These are phyloP conservation scores for Hortiboletus campestris DNA, from an alignment of 768 basidiomycete genomes.

Conservation along the genomic window DNA sequence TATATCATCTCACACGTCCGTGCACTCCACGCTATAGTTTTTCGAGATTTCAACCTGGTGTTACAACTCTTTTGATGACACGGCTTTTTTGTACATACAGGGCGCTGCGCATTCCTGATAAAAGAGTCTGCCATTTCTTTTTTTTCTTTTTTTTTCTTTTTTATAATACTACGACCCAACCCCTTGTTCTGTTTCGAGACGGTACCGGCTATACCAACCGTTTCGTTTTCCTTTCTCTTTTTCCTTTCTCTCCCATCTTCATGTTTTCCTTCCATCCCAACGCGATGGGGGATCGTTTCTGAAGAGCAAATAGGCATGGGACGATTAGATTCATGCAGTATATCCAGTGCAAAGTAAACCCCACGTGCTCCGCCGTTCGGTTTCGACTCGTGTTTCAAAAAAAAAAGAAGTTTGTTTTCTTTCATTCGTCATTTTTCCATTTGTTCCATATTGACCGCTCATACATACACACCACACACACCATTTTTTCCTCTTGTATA, in stretches of 20 bases:
- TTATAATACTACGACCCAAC: neutral
- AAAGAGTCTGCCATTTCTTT: constrained; percentile 19
- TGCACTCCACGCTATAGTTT: constrained; percentile 21
- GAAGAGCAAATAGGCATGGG: constrained; percentile 8
- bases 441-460: no score
- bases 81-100: constrained; percentile 22
- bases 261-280: constrained; percentile 2
- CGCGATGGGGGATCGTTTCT: constrained; percentile 12
- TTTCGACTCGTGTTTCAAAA: neutral
- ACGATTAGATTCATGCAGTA: constrained; percentile 9
- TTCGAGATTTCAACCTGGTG: constrained; percentile 24
- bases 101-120: constrained; percentile 33
- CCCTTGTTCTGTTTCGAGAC: constrained; percentile 2
- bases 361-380: neutral
- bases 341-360: constrained; percentile 6
- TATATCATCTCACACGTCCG: constrained; percentile 19
- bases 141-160: neutral
- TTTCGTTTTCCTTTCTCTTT: neutral
- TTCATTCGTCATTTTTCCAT: neutral
- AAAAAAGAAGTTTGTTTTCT: neutral
- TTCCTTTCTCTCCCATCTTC: neutral
- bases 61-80: constrained; percentile 22
- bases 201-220: constrained; percentile 21
- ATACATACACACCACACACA: no score
- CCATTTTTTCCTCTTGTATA: no score